Conservation (phyloP, 768 basidiomycete genomes). For the Aureoboletus auriporus region DNA sequence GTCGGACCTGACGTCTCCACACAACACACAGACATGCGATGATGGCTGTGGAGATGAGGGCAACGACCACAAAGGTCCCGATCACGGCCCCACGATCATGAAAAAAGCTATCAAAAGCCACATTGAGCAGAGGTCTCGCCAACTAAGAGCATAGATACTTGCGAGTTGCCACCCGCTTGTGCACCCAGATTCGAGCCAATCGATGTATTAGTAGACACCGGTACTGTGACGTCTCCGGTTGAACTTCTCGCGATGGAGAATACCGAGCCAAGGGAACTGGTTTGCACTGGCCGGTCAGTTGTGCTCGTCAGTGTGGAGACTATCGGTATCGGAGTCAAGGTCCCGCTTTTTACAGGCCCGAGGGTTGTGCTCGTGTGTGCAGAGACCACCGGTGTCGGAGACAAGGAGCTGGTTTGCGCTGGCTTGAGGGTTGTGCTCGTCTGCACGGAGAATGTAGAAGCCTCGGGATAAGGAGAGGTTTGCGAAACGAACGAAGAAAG, state of each 20-base stretch:
- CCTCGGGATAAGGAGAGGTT: background rate
- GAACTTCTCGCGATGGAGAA: constrained; percentile 36
- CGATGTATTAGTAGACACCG: constrained; percentile 38
- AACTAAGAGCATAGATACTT: constrained; percentile 12
- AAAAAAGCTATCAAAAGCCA: constrained; percentile 48
- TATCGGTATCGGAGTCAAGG: too few relatives aligned
- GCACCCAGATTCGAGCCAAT: constrained; percentile 26
- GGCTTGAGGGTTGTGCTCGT: too few relatives aligned
- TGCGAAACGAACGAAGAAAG: background rate
- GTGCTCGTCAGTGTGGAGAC: constrained; percentile 35
- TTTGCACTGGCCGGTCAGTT: constrained; percentile 36
- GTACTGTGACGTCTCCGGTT: constrained; percentile 36
- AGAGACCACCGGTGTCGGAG: too few relatives aligned
- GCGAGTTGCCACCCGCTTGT: constrained; percentile 19
- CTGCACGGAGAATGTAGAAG: background rate
- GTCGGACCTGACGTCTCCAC: constrained; percentile 36
- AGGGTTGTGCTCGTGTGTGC: too few relatives aligned
- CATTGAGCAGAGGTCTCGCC: background rate
- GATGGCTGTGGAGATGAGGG: constrained; percentile 48
- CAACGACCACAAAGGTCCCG: constrained; percentile 70
- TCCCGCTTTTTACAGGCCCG: too few relatives aligned
- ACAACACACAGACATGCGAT: constrained; percentile 39
- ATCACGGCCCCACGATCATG: constrained; percentile 64
- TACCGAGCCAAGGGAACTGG: constrained; percentile 32
- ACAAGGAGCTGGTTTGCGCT: too few relatives aligned